Evolutionary conservation across 2,329 filamentous ascomycete genomes (phyloP).

Genomic region (Cercospora canescens): DNA sequence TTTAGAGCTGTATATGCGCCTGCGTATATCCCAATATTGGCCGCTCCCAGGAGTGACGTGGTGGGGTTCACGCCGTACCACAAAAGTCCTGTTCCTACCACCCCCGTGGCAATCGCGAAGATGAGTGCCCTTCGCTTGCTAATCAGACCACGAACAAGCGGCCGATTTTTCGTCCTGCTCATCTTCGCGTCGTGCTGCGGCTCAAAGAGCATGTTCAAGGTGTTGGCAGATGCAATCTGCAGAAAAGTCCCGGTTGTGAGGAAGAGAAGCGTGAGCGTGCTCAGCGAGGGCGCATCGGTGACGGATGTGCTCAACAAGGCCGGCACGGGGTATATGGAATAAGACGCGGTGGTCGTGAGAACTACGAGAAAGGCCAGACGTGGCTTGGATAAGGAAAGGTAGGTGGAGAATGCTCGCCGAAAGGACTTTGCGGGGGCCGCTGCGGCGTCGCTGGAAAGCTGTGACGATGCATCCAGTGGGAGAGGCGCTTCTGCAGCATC

Average conservation of each 20-base stretch:
- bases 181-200: slow-evolving; percentile 87
- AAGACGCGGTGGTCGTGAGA: slow-evolving; percentile 85
- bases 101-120: slow-evolving; percentile 76
- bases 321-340: slow-evolving; percentile 90
- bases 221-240: slow-evolving; percentile 87
- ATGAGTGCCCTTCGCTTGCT: slow-evolving; percentile 68
- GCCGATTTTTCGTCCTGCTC: slow-evolving; percentile 87
- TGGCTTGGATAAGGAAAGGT: slow-evolving; percentile 92
- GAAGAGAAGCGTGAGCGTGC: slow-evolving; percentile 87
- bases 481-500: slow-evolving; percentile 35
- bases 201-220: slow-evolving; percentile 97
- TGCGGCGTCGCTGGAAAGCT: slow-evolving; percentile 58
- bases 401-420: slow-evolving; percentile 71
- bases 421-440: slow-evolving; percentile 57
- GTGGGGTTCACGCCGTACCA: slow-evolving; percentile 94
- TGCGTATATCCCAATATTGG: slow-evolving; percentile 88
- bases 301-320: slow-evolving; percentile 72
- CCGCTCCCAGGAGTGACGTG: slow-evolving; percentile 77
- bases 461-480: slow-evolving; percentile 62
- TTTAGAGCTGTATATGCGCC: slow-evolving; percentile 93
- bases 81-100: slow-evolving; percentile 68
- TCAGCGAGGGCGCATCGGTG: slow-evolving; percentile 74
- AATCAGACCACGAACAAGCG: slow-evolving; percentile 80
- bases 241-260: slow-evolving; percentile 82
- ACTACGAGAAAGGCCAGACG: slow-evolving; percentile 89